phyloP scores from a whole-genome alignment of 2,329 filamentous ascomycete genomes.

The Calonectria leucothoes region DNA sequence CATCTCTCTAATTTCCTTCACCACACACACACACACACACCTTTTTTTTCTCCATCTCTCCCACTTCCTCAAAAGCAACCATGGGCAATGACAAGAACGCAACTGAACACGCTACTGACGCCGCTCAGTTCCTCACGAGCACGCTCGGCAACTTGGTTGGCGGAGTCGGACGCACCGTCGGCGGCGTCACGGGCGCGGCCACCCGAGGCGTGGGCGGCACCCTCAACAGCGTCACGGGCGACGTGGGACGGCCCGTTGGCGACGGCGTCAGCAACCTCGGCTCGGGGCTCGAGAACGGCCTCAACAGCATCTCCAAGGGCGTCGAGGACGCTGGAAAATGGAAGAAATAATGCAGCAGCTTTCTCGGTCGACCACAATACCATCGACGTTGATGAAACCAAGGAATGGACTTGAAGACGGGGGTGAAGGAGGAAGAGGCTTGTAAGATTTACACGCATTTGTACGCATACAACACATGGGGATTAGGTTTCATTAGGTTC shows the following conservation, averaged over 20 bases:
- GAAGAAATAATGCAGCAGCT: slow-evolving; percentile 52
- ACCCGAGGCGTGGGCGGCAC: slow-evolving; percentile 69
- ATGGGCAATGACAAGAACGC: slow-evolving; percentile 39
- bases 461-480: not conserved
- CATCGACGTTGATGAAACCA: not conserved
- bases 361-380: not conserved
- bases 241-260: slow-evolving; percentile 65
- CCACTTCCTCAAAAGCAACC: not conserved
- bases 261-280: slow-evolving; percentile 65
- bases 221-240: slow-evolving; percentile 64
- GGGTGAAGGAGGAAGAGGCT: too few relatives aligned
- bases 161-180: slow-evolving; percentile 54
- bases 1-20: slow-evolving; percentile 18
- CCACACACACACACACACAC: not conserved
- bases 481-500: not conserved
- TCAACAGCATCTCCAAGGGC: slow-evolving; percentile 61
- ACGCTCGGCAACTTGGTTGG: slow-evolving; percentile 55
- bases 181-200: slow-evolving; percentile 60
- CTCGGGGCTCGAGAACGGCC: slow-evolving; percentile 64
- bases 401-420: not conserved
- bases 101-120: slow-evolving; percentile 48
- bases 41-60: not conserved
- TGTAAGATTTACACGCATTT: not conserved
- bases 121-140: slow-evolving; percentile 52
- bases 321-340: slow-evolving; percentile 70